Conservation (phyloP, 352 stramenopile species). For the Phytophthora pluvialis region DNA sequence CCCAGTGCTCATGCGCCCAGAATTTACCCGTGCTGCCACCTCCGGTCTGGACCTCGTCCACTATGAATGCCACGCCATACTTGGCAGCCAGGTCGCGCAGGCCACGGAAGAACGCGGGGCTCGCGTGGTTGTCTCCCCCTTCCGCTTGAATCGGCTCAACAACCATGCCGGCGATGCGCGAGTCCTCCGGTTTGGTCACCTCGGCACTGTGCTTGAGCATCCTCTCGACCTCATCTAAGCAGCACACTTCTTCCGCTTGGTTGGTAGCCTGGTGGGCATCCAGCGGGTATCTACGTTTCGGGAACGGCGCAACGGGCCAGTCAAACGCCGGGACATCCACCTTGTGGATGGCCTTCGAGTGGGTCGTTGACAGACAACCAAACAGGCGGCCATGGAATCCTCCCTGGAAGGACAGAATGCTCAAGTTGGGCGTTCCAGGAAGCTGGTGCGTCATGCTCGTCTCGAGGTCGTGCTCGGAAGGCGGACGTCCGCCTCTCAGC, state of each 20-base stretch:
- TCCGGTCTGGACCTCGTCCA: constrained; percentile 87
- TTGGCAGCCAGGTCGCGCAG: constrained; percentile 63
- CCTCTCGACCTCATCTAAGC: constrained; percentile 66
- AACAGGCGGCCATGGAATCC: constrained; percentile 83
- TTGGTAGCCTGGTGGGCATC: constrained; percentile 66
- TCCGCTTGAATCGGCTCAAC: constrained; percentile 86
- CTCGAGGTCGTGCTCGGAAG: constrained; percentile 68
- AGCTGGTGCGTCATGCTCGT: constrained; percentile 74
- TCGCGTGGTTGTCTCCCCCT: constrained; percentile 83
- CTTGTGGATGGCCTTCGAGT: constrained; percentile 90
- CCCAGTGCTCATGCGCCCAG: constrained; percentile 87
- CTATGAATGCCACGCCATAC: constrained; percentile 79
- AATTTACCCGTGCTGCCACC: constrained; percentile 86
- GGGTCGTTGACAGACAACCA: constrained; percentile 82
- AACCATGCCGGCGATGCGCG: constrained; percentile 77
- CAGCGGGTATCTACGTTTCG: constrained; percentile 70
- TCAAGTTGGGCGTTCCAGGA: constrained; percentile 74
- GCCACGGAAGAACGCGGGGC: constrained; percentile 66
- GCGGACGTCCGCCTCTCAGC: constrained; percentile 58
- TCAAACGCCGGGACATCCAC: constrained; percentile 86
- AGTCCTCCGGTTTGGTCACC: constrained; percentile 31
- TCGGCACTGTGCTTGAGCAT: constrained; percentile 53
- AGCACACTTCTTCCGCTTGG: constrained; percentile 70
- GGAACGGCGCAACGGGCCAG: constrained; percentile 84
- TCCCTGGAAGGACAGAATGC: constrained; percentile 85